Percentiles rank a stretch among this genome's conserved stretches.
phyloP scores from a whole-genome alignment of 2,329 filamentous ascomycete genomes.

The Alternaria gansuensis region DNA sequence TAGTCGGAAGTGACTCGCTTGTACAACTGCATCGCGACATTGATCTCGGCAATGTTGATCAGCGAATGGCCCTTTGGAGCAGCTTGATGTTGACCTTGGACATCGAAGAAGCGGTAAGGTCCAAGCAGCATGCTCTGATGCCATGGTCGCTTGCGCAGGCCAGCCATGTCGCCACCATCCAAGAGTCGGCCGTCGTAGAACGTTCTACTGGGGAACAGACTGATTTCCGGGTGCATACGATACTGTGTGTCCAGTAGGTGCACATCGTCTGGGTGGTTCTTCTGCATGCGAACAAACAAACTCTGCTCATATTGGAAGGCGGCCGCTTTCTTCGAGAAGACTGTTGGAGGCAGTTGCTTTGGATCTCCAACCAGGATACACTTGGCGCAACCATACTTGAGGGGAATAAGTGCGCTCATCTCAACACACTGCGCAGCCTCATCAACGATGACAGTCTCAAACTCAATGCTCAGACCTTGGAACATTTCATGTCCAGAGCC shows the following conservation, averaged over 20 bases:
- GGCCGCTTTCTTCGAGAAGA: slow-evolving; percentile 91
- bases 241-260: slow-evolving; percentile 98
- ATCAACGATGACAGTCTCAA: slow-evolving; percentile 98
- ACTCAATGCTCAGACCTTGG: slow-evolving; percentile 90
- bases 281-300: slow-evolving; percentile 97
- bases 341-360: slow-evolving; percentile 94
- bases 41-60: slow-evolving; percentile 86
- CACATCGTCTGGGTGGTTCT: slow-evolving; percentile 84
- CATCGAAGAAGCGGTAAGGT: slow-evolving; percentile 97
- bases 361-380: slow-evolving; percentile 98
- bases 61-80: slow-evolving; percentile 88
- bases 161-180: slow-evolving; percentile 84
- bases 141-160: slow-evolving; percentile 81
- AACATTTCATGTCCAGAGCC: slow-evolving; percentile 98
- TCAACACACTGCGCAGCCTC: slow-evolving; percentile 99
- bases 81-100: slow-evolving; percentile 83
- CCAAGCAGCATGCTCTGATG: slow-evolving; percentile 82
- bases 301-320: slow-evolving; percentile 96
- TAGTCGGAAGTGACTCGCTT: slow-evolving; percentile 78
- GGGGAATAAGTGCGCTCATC: slow-evolving; percentile 91
- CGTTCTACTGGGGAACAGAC: slow-evolving; percentile 83
- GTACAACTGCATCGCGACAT: slow-evolving; percentile 86
- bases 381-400: slow-evolving; percentile 97
- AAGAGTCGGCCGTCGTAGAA: slow-evolving; percentile 91
- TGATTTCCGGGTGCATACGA: slow-evolving; percentile 98